Evolutionary conservation across 768 basidiomycete species (phyloP).

Genomic region (Suillus subalutaceus): DNA sequence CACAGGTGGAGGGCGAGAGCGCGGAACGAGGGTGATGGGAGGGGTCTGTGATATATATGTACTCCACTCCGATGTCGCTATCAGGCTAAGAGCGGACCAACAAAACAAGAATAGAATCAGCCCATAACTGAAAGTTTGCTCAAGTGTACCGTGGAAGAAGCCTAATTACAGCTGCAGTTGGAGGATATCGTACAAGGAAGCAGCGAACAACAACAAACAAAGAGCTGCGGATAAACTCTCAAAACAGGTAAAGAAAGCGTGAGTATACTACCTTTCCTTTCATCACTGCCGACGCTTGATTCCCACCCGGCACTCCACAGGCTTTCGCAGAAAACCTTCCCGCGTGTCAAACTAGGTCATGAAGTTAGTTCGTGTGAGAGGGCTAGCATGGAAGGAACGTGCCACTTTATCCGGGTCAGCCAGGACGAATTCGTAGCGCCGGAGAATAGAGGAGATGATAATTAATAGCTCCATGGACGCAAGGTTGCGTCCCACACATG

Average conservation of each 20-base stretch:
- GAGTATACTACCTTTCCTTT: slow-evolving; percentile 6
- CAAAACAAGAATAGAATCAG: slow-evolving; percentile 21
- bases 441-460: slow-evolving; percentile 79
- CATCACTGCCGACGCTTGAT: slow-evolving; percentile 60
- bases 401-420: slow-evolving; percentile 60
- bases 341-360: slow-evolving; percentile 61
- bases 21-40: neutral
- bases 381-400: slow-evolving; percentile 25
- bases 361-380: slow-evolving; percentile 16
- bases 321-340: slow-evolving; percentile 91
- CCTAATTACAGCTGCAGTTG: neutral
- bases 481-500: slow-evolving; percentile 84
- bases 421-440: slow-evolving; percentile 75
- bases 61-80: neutral
- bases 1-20: slow-evolving; percentile 9
- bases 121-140: neutral
- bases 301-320: slow-evolving; percentile 70
- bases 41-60: neutral
- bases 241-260: neutral
- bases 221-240: neutral
- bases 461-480: slow-evolving; percentile 79
- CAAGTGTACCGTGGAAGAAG: neutral
- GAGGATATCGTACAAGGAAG: neutral
- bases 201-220: neutral
- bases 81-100: neutral